These are phyloP conservation scores for Cryptococcus sp. DNA, from an alignment of 1,284 basidiomycete genomes.

Conservation along the genomic window DNA sequence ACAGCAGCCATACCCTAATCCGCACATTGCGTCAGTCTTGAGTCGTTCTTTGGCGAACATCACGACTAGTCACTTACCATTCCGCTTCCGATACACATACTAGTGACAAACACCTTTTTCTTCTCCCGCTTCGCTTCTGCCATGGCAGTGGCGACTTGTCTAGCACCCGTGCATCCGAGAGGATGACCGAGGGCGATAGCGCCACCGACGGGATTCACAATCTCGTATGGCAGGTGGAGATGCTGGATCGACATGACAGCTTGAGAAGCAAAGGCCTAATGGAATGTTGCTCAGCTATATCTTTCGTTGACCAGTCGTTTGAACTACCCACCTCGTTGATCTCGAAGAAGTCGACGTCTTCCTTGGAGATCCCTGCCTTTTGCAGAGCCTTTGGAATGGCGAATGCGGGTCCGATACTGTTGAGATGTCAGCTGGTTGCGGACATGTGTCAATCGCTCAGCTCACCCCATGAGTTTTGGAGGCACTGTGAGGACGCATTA, in stretches of 20 bases:
- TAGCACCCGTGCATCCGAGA: constrained; percentile 77
- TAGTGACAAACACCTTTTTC: constrained; percentile 84
- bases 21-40: not conserved
- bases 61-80: constrained; percentile 69
- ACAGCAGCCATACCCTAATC: constrained; percentile 56
- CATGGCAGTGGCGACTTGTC: constrained; percentile 84
- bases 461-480: constrained; percentile 78
- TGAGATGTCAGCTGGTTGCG: too few relatives aligned
- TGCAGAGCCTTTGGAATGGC: constrained; percentile 83
- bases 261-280: constrained; percentile 77
- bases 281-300: not conserved
- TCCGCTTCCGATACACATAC: constrained; percentile 93
- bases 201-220: constrained; percentile 87
- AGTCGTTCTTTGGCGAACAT: not conserved
- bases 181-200: constrained; percentile 77
- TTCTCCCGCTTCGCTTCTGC: constrained; percentile 74
- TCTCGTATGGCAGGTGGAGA: constrained; percentile 71
- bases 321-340: constrained; percentile 65
- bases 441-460: not conserved
- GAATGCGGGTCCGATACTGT: constrained; percentile 77
- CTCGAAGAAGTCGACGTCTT: constrained; percentile 89
- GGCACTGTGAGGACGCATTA: constrained; percentile 56
- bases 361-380: constrained; percentile 68
- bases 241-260: constrained; percentile 77
- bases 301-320: not conserved